Evolutionary conservation across 2,329 filamentous ascomycete genomes (phyloP).

Genomic region (Byssochlamys sp.): DNA sequence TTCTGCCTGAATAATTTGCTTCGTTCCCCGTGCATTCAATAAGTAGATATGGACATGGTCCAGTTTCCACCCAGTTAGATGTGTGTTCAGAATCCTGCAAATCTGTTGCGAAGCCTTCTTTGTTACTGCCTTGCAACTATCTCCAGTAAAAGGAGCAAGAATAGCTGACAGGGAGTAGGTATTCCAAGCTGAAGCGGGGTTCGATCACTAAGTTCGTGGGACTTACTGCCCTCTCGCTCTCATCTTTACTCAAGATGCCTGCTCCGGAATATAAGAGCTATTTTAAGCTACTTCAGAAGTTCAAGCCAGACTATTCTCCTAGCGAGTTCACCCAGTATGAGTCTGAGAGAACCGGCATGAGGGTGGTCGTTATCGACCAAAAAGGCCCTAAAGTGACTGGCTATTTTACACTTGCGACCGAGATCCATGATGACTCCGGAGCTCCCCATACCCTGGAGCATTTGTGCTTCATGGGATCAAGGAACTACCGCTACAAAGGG

Average conservation of each 20-base stretch:
- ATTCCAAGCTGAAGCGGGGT: constrained; percentile 11
- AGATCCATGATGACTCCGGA: constrained; percentile 94
- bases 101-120: not conserved
- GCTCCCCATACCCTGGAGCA: constrained; percentile 81
- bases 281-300: constrained; percentile 77
- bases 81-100: not conserved
- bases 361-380: constrained; percentile 81
- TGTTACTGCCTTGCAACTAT: not conserved
- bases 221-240: constrained; percentile 3
- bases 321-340: constrained; percentile 89
- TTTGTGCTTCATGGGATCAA: constrained; percentile 80
- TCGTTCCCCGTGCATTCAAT: not conserved
- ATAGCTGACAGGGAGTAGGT: constrained; percentile 13
- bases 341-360: constrained; percentile 87
- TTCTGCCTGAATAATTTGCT: not conserved
- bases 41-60: not conserved
- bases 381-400: constrained; percentile 91
- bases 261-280: constrained; percentile 42
- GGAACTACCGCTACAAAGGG: constrained; percentile 87
- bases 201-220: constrained; percentile 10
- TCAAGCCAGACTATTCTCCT: constrained; percentile 82
- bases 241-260: constrained; percentile 43
- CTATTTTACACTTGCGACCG: constrained; percentile 89
- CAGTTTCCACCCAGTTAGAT: not conserved
- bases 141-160: not conserved